Percentiles rank a stretch among this genome's conserved stretches.
phyloP scores from a whole-genome alignment of 169 alveolate species.

The Neospora caninum region DNA sequence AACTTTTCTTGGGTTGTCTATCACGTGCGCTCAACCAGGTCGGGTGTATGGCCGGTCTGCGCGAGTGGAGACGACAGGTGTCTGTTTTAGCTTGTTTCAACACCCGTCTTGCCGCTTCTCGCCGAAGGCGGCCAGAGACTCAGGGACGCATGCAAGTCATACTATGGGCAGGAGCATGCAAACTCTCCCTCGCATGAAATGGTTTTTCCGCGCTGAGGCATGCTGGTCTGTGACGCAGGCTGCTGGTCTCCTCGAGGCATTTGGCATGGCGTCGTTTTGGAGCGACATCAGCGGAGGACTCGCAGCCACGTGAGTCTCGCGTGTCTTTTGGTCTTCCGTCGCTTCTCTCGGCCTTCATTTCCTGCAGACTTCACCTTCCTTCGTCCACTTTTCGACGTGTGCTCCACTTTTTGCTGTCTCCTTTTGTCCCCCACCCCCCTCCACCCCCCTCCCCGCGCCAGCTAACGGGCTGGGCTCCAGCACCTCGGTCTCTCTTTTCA shows the following conservation, averaged over 20 bases:
- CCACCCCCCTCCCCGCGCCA: background rate
- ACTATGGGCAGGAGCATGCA: background rate
- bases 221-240: background rate
- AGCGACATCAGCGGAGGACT: slow-evolving; percentile 32
- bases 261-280: slow-evolving; percentile 3
- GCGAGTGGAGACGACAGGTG: no score
- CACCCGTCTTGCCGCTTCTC: no score
- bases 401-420: background rate
- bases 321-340: background rate
- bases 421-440: background rate
- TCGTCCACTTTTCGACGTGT: background rate
- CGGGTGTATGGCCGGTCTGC: no score
- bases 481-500: no score
- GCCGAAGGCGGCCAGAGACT: no score
- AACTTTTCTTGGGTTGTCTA: no score
- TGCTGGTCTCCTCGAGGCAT: background rate
- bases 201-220: no score
- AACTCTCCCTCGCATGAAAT: background rate
- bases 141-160: no score
- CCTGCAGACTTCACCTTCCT: no score
- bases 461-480: background rate
- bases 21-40: no score
- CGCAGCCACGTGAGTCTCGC: slow-evolving; percentile 28
- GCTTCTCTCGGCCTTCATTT: background rate
- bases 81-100: no score